Evolutionary conservation across 306 rosid species (phyloP), one percentile per base, ranked within the genome.

Genomic region (Mucuna pruriens): DNA sequence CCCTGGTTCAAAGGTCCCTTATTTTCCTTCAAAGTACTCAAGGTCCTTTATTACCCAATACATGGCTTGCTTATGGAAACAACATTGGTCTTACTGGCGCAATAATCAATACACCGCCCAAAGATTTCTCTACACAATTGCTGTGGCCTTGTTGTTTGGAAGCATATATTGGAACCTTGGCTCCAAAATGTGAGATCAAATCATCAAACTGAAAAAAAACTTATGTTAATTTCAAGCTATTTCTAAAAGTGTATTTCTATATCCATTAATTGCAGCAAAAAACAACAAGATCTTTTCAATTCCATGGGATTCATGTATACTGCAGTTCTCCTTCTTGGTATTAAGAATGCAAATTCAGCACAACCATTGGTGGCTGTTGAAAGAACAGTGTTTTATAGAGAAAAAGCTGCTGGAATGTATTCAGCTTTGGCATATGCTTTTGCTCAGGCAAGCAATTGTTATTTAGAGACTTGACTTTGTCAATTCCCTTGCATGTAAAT

Each of bases 11-110:
- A 74, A 67, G 46, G 84, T 80, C 68, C 88, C 84, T 40, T 19
- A 76, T 74, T 89, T 86, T 67, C 76, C 84, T 48, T 76, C 85
- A 5, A 39, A 78, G 68, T 88, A 81, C 67, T 77, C 91, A 7
- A 86, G 74, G 77, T 67, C 89, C 19, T 81, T 85, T 68, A 19
- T 64, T 16, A 62, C 73, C 2, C 92, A 89, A 82, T 84, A 71
- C 84, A 76, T 79, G 57, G 87, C 92, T 84, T 89, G 77, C 77
- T 82, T 89, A 76, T 89, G 92, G 90, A 89, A 89, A 64, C 90
- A 86, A 48, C 80, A 84, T 68, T 84, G 87, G 90, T 89, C 92
- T 15, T 86, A 86, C 42, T 86, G 92, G 92, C 88, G 90, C 44
- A 86, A 89, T 68, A 85, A 22, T 79, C 87, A 12, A 10, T 84